phyloP scores from a whole-genome alignment of 2,329 filamentous ascomycete species.

The Elsinoe perseae region DNA sequence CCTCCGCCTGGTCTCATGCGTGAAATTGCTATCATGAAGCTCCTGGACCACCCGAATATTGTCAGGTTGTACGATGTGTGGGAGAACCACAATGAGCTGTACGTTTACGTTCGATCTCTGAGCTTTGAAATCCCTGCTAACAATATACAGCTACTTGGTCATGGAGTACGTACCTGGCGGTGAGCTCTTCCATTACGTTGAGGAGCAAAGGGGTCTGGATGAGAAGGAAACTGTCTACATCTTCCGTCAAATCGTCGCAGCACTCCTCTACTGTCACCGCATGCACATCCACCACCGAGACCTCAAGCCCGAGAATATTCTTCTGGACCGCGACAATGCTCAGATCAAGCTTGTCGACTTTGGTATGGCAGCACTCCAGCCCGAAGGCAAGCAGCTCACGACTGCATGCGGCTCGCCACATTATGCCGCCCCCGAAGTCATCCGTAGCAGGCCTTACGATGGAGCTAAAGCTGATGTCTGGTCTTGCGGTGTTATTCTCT shows the following conservation, averaged over 20 bases:
- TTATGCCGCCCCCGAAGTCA: slow-evolving; percentile 89
- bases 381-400: slow-evolving; percentile 65
- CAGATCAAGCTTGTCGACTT: slow-evolving; percentile 95
- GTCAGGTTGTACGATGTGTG: slow-evolving; percentile 93
- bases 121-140: neutral
- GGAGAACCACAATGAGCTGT: slow-evolving; percentile 95
- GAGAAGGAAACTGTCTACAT: slow-evolving; percentile 77
- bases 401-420: slow-evolving; percentile 95
- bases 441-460: slow-evolving; percentile 67
- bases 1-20: slow-evolving; percentile 77
- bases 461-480: slow-evolving; percentile 87
- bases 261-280: slow-evolving; percentile 83
- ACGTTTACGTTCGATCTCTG: slow-evolving; percentile 49
- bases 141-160: slow-evolving; percentile 67
- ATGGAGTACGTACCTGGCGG: slow-evolving; percentile 82
- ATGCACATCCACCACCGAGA: slow-evolving; percentile 96
- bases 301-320: slow-evolving; percentile 93
- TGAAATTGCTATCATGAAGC: slow-evolving; percentile 93
- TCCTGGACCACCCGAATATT: slow-evolving; percentile 90
- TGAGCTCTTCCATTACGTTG: slow-evolving; percentile 84
- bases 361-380: slow-evolving; percentile 92
- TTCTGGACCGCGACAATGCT: slow-evolving; percentile 61
- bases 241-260: slow-evolving; percentile 89
- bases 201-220: slow-evolving; percentile 59
- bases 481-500: slow-evolving; percentile 88